Base-by-base conservation (phyloP, 257 asterid genomes). In the Solanum medicagineum region DNA sequence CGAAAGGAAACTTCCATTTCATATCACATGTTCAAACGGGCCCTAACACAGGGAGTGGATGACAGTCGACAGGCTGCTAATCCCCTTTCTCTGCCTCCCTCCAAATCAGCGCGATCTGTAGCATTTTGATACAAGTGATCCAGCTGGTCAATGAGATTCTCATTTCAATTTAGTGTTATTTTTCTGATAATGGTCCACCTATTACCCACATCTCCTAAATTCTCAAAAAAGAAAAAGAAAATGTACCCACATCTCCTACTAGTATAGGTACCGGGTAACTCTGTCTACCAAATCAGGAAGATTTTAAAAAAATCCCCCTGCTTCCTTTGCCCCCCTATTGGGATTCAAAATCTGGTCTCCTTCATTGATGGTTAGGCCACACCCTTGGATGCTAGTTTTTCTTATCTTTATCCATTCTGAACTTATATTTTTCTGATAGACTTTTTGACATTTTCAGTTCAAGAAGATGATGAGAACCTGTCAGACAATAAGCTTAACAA, bases 381-480 rank as follows among this genome's bases (percentile, higher is more conserved):
- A 79, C 63, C 83, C 29, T 17, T 79, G 49, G 11, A 54, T 73
- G 26, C 19, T 79, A 53, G 65, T 79, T 8, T 45, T 29, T 79
- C 49, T 51, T 79, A 79, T 79, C 82, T 54, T 42, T 83, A 16
- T 63, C 20, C 51, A 29, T 32, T 75, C 36, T 70, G 84, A 83
- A 83, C 49, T 77, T 87, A 11, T 22, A 11, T 69, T 85, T 71
- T 75, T 81, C 85, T 71, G 63, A 84, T 60, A 7, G 54, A 40
- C 65, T 40, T 29, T 40, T 86, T 79, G 65, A 47, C 22, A 79
- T 55, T 89, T 82, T 59, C 32, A 80, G 63, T 85, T 73, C 36
- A 84, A 84, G 92, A 88, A 84, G 80, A 40, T 83, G 89, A 88
- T 59, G 89, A 81, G 60, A 49, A 51, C 84, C 73, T 44, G 47